A percentile compares a stretch with the other conserved stretches of the same genome.
Conservation (phyloP, 2,329 filamentous ascomycete genomes). For the Microcyclospora pomicola region DNA sequence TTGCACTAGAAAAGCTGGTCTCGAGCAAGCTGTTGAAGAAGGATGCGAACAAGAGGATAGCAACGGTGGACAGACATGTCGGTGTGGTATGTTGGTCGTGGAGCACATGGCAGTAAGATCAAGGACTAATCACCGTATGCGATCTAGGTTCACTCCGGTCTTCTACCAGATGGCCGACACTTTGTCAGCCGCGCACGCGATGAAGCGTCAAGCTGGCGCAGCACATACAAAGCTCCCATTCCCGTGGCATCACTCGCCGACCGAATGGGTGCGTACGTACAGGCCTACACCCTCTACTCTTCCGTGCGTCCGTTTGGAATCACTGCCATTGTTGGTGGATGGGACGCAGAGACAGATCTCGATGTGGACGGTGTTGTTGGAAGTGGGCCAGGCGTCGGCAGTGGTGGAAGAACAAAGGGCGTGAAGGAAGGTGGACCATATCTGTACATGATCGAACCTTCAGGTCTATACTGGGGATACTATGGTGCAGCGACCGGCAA, state of each 20-base stretch:
- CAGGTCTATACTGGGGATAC: constrained; percentile 96
- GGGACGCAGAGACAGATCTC: constrained; percentile 75
- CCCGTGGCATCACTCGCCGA: constrained; percentile 75
- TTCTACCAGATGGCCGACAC: constrained; percentile 88
- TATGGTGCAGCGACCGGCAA: constrained; percentile 96
- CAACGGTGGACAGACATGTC: constrained; percentile 83
- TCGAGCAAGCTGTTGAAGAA: constrained; percentile 90
- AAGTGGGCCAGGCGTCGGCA: constrained; percentile 59
- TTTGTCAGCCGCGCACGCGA: constrained; percentile 90
- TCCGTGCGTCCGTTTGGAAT: constrained; percentile 94
- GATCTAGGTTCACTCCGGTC: constrained; percentile 72
- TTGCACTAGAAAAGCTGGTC: constrained; percentile 94
- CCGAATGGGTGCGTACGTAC: constrained; percentile 89
- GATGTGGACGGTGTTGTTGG: constrained; percentile 87
- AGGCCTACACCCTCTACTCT: constrained; percentile 94
- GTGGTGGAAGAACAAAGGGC: constrained; percentile 66
- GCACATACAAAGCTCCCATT: constrained; percentile 89
- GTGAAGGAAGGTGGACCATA: constrained; percentile 77
- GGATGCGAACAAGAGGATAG: constrained; percentile 92
- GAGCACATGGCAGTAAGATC: background rate
- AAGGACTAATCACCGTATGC: constrained; percentile 2
- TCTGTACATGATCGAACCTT: constrained; percentile 98
- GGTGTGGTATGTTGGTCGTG: constrained; percentile 60
- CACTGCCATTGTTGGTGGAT: constrained; percentile 84
- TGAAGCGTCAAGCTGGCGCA: constrained; percentile 82